Percentiles rank a stretch among this genome's conserved stretches.
These are phyloP conservation scores for Striga hermonthica DNA, from an alignment of 305 asterid genomes.

Conservation along the genomic window DNA sequence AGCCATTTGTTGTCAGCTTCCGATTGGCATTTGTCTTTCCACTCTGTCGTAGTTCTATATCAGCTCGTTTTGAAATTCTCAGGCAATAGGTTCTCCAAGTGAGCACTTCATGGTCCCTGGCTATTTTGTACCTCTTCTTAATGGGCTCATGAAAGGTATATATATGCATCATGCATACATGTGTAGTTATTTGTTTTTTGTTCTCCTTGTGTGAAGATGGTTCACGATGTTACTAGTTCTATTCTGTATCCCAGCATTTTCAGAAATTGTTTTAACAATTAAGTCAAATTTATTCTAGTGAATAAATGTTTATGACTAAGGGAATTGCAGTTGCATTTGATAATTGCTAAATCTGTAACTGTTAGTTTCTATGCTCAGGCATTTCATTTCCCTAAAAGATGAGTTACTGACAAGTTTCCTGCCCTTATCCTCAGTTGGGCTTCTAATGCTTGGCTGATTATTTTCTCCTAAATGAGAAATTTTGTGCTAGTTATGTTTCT, in stretches of 20 bases:
- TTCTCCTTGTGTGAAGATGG: not conserved
- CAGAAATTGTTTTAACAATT: not conserved
- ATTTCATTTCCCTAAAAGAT: not conserved
- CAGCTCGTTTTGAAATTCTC: slow-evolving; percentile 32
- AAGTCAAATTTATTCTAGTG: not conserved
- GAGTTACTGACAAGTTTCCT: not conserved
- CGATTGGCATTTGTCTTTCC: slow-evolving; percentile 25
- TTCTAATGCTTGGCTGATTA: not conserved
- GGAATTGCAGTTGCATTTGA: slow-evolving; percentile 8
- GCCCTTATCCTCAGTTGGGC: not conserved
- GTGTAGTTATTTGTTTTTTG: not conserved
- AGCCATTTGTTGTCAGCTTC: slow-evolving; percentile 20
- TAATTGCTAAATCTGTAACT: not conserved
- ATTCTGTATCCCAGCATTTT: slow-evolving; percentile 1
- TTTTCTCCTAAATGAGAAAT: not conserved
- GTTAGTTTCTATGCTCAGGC: not conserved
- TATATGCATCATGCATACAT: not conserved
- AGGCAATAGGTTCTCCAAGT: slow-evolving; percentile 70
- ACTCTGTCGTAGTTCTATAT: slow-evolving; percentile 10
- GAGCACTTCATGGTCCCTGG: slow-evolving; percentile 48
- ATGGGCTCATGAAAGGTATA: slow-evolving; percentile 68
- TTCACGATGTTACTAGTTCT: slow-evolving; percentile 20
- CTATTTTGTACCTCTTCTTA: slow-evolving; percentile 62
- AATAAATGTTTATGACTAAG: slow-evolving; percentile 17
- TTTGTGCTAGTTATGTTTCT: too few relatives aligned